Base-by-base conservation (phyloP, 352 stramenopile species). In the Pythium dissimile region DNA sequence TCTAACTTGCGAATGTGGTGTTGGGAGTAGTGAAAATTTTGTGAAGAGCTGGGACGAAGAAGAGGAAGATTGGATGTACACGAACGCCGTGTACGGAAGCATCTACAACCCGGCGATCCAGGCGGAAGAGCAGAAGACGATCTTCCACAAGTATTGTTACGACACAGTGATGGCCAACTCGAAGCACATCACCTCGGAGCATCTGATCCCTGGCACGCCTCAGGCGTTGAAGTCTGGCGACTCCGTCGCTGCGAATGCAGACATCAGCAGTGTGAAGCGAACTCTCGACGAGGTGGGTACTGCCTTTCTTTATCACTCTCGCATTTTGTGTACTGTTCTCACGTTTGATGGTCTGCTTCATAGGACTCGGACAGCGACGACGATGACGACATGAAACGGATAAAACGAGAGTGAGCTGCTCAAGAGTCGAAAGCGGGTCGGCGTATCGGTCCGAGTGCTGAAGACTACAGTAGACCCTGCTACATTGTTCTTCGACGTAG, bases 131-230 rank as follows among this genome's bases (percentile, higher is more conserved):
- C 69, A 88, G 12, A 69, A 85, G 35, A 92, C 84, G 3, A 95
- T 95, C 43, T 93, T 95, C 61, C 85, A 95, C 79, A 93, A 93
- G 69, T 94, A 92, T 51, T 95, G 85, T 54, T 92, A 91, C 59
- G 85, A 95, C 38, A 89, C 83, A 8, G 85, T 92, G 21, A 84
- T 91, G 55, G 57, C 80, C 10, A 90, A 92, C 54, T 92, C 84
- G 30, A 89, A 89, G 64, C 65, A 83, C n/a, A 81, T 92, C 23
- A 89, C 80, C 18, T 55, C 71, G 3, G 78, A 82, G 53, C 80
- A 91, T 71, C 54, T 92, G 54, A 89, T 92, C 41, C 83, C 83
- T 34, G 68, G 59, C 37, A 71, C 75, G 1, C 70, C 72, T 0
- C 62, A 75, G 54, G 55, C 46, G 23, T 57, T 69, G 50, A 76